Conservation (phyloP, 2,329 filamentous ascomycete species). For the Lachnellula cervina region DNA sequence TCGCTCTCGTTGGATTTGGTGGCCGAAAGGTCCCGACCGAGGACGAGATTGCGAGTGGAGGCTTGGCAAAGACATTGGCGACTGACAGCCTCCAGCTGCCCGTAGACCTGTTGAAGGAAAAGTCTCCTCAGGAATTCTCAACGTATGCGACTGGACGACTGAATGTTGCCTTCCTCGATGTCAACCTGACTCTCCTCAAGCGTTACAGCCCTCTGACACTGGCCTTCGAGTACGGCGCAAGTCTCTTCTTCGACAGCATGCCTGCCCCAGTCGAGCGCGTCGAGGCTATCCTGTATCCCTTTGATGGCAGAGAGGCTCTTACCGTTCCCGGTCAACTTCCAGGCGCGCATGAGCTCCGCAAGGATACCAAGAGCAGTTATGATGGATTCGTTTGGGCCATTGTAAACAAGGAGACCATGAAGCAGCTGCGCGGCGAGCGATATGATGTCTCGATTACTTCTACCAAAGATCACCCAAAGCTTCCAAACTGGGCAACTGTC, state of each 20-base stretch:
- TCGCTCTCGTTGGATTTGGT: constrained; percentile 78
- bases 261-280: constrained; percentile 64
- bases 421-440: constrained; percentile 79
- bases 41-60: constrained; percentile 41
- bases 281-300: constrained; percentile 77
- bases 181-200: constrained; percentile 42
- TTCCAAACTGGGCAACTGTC: constrained; percentile 83
- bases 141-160: constrained; percentile 87
- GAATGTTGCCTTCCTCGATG: constrained; percentile 87
- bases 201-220: constrained; percentile 28
- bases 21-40: constrained; percentile 44
- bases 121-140: constrained; percentile 78
- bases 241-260: constrained; percentile 77
- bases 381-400: constrained; percentile 94
- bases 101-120: constrained; percentile 71
- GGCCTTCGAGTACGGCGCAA: constrained; percentile 61
- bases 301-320: constrained; percentile 84
- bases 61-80: constrained; percentile 35
- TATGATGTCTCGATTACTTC: constrained; percentile 91
- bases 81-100: constrained; percentile 37
- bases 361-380: constrained; percentile 61
- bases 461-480: constrained; percentile 87
- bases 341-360: constrained; percentile 51
- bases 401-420: constrained; percentile 94
- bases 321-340: constrained; percentile 62